Conservation (phyloP, 768 basidiomycete species). For the Piloderma croceum region DNA sequence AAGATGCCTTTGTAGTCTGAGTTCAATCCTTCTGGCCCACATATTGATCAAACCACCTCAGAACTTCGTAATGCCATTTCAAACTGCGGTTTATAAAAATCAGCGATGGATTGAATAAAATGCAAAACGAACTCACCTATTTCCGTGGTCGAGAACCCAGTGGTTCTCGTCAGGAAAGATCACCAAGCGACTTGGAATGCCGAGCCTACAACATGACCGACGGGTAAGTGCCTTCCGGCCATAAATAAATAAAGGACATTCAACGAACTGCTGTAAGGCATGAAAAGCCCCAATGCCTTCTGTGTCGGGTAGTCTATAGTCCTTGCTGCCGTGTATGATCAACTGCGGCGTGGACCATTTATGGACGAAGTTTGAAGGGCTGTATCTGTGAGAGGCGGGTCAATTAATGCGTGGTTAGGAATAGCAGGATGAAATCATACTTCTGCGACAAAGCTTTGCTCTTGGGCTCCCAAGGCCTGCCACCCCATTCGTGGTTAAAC, state of each 20-base stretch:
- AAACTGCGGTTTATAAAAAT: slow-evolving; percentile 39
- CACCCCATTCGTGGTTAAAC: slow-evolving; percentile 88
- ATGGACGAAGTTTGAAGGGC: slow-evolving; percentile 72
- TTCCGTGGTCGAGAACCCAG: slow-evolving; percentile 80
- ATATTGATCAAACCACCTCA: slow-evolving; percentile 80
- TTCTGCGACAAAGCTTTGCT: slow-evolving; percentile 50
- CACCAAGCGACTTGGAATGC: slow-evolving; percentile 69
- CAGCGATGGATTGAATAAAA: not conserved
- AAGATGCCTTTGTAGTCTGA: not conserved
- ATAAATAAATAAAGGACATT: not conserved
- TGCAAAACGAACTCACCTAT: slow-evolving; percentile 42
- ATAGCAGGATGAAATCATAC: slow-evolving; percentile 29
- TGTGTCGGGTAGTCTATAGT: slow-evolving; percentile 81
- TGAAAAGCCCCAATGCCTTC: slow-evolving; percentile 84
- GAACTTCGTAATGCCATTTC: slow-evolving; percentile 94
- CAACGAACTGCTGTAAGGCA: slow-evolving; percentile 71
- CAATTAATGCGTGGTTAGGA: not conserved
- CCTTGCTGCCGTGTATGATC: slow-evolving; percentile 82
- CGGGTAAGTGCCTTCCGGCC: slow-evolving; percentile 1
- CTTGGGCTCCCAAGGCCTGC: slow-evolving; percentile 68
- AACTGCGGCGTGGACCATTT: slow-evolving; percentile 87
- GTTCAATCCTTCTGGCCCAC: slow-evolving; percentile 33
- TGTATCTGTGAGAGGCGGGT: slow-evolving; percentile 41
- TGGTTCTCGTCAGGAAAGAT: slow-evolving; percentile 92
- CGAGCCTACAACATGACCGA: slow-evolving; percentile 39